phyloP scores from a whole-genome alignment of 176 grass and related monocot species.

The Hsuehochloa calcarea region DNA sequence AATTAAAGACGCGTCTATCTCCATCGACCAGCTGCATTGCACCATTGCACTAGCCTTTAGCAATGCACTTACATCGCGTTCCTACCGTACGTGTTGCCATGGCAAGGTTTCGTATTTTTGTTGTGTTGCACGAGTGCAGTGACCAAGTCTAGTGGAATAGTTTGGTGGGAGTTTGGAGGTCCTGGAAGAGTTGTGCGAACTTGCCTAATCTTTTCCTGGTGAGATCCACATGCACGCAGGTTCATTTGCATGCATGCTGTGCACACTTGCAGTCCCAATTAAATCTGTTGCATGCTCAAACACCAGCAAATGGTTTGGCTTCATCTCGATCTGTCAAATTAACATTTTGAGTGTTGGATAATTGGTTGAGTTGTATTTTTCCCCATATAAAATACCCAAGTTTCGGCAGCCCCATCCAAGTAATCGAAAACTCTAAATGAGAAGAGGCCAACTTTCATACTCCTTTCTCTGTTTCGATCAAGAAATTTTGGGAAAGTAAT shows the following conservation, averaged over 20 bases:
- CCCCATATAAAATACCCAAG: neutral
- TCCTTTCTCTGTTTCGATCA: neutral
- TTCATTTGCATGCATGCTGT: neutral
- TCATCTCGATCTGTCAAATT: too few species aligned
- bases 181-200: neutral
- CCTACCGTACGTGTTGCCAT: neutral
- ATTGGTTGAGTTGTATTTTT: neutral
- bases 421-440: neutral
- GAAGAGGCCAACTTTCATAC: neutral
- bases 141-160: neutral
- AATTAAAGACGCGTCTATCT: neutral
- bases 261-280: neutral
- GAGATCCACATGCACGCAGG: neutral
- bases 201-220: neutral
- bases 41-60: neutral
- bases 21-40: neutral
- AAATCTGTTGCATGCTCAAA: neutral
- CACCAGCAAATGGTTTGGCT: neutral
- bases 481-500: neutral
- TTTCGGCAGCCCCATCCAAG: neutral
- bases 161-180: neutral
- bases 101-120: neutral
- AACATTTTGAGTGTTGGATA: neutral
- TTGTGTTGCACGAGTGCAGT: constrained; percentile 31
- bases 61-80: neutral